Percentiles rank a stretch among this genome's conserved stretches.
phyloP scores from a whole-genome alignment of 1,139 yeast species.

The Ogataea hybrid region DNA sequence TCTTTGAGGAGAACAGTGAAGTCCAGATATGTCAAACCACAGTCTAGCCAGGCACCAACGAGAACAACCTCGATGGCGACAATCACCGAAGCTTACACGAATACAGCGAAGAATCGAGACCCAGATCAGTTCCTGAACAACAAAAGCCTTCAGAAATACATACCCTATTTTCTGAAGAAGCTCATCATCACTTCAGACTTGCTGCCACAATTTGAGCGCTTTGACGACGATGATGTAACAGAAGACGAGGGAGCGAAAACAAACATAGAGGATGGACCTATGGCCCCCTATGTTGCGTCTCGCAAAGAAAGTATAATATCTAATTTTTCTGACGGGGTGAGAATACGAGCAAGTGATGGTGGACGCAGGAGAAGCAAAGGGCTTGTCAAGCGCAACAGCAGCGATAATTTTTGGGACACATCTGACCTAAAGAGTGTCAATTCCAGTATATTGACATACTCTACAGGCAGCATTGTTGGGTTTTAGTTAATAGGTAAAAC shows the following conservation, averaged over 20 bases:
- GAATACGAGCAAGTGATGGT: slow-evolving; percentile 1
- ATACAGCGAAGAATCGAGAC: slow-evolving; percentile 1
- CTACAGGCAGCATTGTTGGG: slow-evolving; percentile 28
- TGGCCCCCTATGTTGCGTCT: slow-evolving; percentile 1
- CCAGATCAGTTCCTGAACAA: slow-evolving; percentile 26
- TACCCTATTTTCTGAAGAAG: slow-evolving; percentile 28
- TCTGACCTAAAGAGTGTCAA: slow-evolving; percentile 23
- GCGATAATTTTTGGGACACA: slow-evolving; percentile 27
- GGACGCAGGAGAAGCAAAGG: slow-evolving; percentile 3
- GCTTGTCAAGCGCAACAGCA: slow-evolving; percentile 4
- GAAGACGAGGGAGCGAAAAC: slow-evolving; percentile 9
- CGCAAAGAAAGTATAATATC: slow-evolving; percentile 18
- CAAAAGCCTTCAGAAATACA: slow-evolving; percentile 29
- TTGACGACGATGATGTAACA: slow-evolving; percentile 2
- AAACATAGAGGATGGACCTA: slow-evolving; percentile 10
- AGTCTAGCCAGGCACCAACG: slow-evolving; percentile 8
- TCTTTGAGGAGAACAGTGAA: slow-evolving; percentile 13
- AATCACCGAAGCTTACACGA: slow-evolving; percentile 5
- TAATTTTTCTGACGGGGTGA: slow-evolving; percentile 10
- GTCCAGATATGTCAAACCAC: background rate
- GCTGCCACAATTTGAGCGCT: slow-evolving; percentile 16
- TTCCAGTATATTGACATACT: slow-evolving; percentile 27
- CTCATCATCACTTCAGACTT: slow-evolving; percentile 26
- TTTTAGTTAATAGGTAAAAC: slow-evolving; percentile 14
- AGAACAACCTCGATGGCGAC: slow-evolving; percentile 15